phyloP scores from a whole-genome alignment of 495 filamentous ascomycete genomes.

The Xylaria flabelliformis region DNA sequence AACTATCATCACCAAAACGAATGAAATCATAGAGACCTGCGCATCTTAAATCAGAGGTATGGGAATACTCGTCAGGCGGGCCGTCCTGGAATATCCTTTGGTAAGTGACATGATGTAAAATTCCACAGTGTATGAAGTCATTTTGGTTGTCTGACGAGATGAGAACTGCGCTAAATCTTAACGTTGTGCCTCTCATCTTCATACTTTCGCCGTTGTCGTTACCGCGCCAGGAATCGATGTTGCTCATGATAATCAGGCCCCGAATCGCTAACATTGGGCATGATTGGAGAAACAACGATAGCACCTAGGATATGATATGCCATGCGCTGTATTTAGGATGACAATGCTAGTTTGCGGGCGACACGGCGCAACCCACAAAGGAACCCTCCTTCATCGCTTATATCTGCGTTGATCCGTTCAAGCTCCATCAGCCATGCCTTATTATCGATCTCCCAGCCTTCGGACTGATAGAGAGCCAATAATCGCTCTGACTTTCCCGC shows the following conservation, averaged over 20 bases:
- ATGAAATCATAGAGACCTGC: too few relatives aligned
- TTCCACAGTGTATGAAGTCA: too few relatives aligned
- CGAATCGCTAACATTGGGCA: too few relatives aligned
- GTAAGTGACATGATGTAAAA: too few relatives aligned
- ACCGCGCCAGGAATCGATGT: neutral
- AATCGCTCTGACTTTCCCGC: neutral
- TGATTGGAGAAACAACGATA: neutral
- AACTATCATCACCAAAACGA: too few relatives aligned
- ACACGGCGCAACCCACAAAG: neutral
- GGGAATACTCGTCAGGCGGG: too few relatives aligned
- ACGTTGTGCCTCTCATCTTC: neutral
- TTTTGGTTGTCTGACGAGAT: too few relatives aligned
- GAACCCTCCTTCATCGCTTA: neutral
- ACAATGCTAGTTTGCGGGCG: neutral
- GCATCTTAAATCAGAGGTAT: too few relatives aligned
- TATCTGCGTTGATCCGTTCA: neutral
- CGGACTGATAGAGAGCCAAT: neutral
- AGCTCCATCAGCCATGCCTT: neutral
- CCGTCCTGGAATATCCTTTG: too few relatives aligned
- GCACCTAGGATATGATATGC: neutral
- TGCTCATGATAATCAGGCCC: neutral
- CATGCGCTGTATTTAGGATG: neutral
- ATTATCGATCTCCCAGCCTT: constrained; percentile 4
- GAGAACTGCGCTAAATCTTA: neutral
- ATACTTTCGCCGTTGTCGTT: neutral